Evolutionary conservation across 331 rosid species (phyloP).

Genomic region (Pyracantha coccinea): DNA sequence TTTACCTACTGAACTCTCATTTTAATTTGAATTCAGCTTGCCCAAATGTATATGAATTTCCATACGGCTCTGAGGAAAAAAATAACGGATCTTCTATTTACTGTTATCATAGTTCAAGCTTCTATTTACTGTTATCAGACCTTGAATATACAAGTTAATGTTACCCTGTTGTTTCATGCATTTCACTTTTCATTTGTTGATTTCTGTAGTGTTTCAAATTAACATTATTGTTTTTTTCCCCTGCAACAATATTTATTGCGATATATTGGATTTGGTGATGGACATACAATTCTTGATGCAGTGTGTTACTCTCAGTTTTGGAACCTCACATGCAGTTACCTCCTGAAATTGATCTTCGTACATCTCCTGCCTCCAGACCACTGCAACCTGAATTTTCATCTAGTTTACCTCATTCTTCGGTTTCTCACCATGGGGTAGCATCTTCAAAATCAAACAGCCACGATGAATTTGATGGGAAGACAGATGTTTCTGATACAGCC

Average conservation of each 20-base stretch:
- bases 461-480: slow-evolving; percentile 63
- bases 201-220: not conserved
- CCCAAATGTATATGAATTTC: not conserved
- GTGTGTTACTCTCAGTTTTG: slow-evolving; percentile 82
- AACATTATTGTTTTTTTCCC: not conserved
- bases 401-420: slow-evolving; percentile 36
- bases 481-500: slow-evolving; percentile 44
- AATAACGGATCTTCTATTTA: not conserved
- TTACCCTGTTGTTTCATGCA: not conserved
- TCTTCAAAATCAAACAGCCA: slow-evolving; percentile 45
- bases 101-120: not conserved
- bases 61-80: not conserved
- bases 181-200: not conserved
- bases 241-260: not conserved
- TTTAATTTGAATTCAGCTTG: not conserved
- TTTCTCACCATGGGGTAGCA: slow-evolving; percentile 31
- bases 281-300: slow-evolving; percentile 28
- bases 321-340: slow-evolving; percentile 91
- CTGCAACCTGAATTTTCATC: slow-evolving; percentile 37
- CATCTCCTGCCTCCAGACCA: slow-evolving; percentile 33
- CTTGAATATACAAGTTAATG: not conserved
- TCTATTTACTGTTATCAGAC: not conserved
- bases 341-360: slow-evolving; percentile 74
- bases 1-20: not conserved
- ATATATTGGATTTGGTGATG: not conserved